These are phyloP conservation scores for Daldinia grandis DNA, from an alignment of 495 filamentous ascomycete species.

Conservation along the genomic window DNA sequence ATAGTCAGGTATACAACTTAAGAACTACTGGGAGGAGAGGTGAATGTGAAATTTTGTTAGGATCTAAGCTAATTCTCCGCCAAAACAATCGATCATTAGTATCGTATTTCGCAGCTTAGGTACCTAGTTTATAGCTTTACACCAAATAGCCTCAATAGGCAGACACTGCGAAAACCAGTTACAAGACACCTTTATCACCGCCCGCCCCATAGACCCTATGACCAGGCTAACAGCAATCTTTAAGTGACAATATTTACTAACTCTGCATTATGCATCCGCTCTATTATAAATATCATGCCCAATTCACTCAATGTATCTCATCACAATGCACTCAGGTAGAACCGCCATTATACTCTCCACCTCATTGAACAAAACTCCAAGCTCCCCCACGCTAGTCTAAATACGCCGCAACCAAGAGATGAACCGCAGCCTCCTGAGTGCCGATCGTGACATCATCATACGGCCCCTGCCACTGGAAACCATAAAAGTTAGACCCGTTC, in stretches of 20 bases:
- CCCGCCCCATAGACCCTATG: not conserved
- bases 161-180: not conserved
- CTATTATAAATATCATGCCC: not conserved
- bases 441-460: slow-evolving; percentile 55
- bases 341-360: not conserved
- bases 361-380: not conserved
- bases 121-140: not conserved
- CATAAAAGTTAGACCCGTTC: slow-evolving; percentile 57
- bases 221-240: not conserved
- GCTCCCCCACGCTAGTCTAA: not conserved
- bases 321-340: not conserved
- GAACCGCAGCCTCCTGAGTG: slow-evolving; percentile 68
- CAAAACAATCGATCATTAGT: not conserved
- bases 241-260: not conserved
- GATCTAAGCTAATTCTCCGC: not conserved
- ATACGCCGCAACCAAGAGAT: slow-evolving; percentile 64
- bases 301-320: not conserved
- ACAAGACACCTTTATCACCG: not conserved
- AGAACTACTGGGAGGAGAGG: not conserved
- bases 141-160: no score
- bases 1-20: no score
- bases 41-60: not conserved
- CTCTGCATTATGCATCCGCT: not conserved
- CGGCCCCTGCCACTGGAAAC: slow-evolving; percentile 66
- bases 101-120: no score